Evolutionary conservation across 495 filamentous ascomycete genomes (phyloP), one percentile per base, ranked within the genome.

Genomic region (Gamarada debralockiae): DNA sequence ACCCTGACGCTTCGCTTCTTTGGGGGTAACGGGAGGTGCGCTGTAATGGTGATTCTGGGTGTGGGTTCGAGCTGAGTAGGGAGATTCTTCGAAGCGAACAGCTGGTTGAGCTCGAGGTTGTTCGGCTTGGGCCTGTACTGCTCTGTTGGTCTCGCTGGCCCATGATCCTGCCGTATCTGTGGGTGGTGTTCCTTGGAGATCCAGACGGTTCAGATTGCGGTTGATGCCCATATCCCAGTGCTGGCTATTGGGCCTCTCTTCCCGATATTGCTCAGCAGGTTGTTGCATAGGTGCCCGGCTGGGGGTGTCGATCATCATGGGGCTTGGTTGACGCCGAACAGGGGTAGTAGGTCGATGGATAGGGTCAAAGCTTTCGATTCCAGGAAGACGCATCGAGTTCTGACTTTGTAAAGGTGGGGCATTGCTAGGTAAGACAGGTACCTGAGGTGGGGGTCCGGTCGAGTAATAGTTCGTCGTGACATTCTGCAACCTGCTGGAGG

Each of bases 311-410:
- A 87, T 67, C 58, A 83, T 74, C 85, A 89, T 88, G 1, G 86
- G 85, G 48, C 83, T 87, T 0, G 78, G 68, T 48, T 78, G 73
- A 24, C 83, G 80, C 8, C 78, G 73, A 2, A 83, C 78, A 4
- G 89, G 85, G 2, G 87, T 77, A 31, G 75, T 61, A 6, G 83
- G 77, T 34, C 80, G 78, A 10, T 31, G 44, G 5, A 85, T 74
- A 42, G 86, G 82, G 63, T 92, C 90, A 56, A 96, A 95, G 31
- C 88, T 92, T 62, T 93, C 89, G 57, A 96, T 96, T 7, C 91
- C 90, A 0, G 91, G 91, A 21, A 96, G 70, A 23, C 89, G 82
- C 17, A 85, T 68, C 0, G 72, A 61, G 14, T 47, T 29, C 18
- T 29, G 44, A 10, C 25, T 3, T 57, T 62, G 34, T 8, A 48